A percentile compares a stretch with the other conserved stretches of the same genome.
These are phyloP conservation scores for Xylaria intraflava DNA, from an alignment of 495 filamentous ascomycete genomes.

Conservation along the genomic window DNA sequence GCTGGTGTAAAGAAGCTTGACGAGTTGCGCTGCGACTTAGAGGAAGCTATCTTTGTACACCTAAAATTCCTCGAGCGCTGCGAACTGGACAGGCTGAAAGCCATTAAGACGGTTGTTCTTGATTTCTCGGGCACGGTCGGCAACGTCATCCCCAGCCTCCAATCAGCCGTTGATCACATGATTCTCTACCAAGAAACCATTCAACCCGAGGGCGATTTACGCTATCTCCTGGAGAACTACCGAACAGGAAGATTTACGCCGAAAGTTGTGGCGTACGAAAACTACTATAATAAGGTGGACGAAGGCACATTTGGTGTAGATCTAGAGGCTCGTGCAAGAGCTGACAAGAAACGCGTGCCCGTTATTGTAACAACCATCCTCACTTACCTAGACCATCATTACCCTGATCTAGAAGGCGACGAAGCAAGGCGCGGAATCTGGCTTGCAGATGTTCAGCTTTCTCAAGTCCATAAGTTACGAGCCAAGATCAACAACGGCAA, in stretches of 20 bases:
- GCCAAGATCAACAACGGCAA: conserved; percentile 83
- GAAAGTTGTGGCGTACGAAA: conserved; percentile 91
- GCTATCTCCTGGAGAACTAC: conserved; percentile 97
- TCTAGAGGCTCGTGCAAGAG: conserved; percentile 84
- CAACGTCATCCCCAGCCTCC: conserved; percentile 94
- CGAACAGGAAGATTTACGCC: conserved; percentile 88
- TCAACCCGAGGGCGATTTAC: conserved; percentile 81
- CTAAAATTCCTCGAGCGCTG: conserved; percentile 96
- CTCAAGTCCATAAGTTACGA: conserved; percentile 78
- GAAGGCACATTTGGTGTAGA: conserved; percentile 98
- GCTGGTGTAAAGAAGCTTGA: conserved; percentile 76
- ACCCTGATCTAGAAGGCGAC: conserved; percentile 95
- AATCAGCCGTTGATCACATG: conserved; percentile 95
- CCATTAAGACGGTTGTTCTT: conserved; percentile 93
- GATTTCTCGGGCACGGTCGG: conserved; percentile 97
- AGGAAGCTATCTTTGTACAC: conserved; percentile 89
- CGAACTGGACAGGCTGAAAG: conserved; percentile 90
- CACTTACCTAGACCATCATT: conserved; percentile 91
- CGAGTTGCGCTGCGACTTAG: conserved; percentile 81
- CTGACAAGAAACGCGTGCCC: conserved; percentile 91
- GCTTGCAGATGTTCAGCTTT: conserved; percentile 84
- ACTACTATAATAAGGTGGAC: conserved; percentile 97
- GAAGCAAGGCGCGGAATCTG: conserved; percentile 89
- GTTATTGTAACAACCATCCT: conserved; percentile 87
- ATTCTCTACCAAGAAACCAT: conserved; percentile 98